phyloP scores from a whole-genome alignment of 139 green algal genomes.

The Chlamydomonas asymmetrica region DNA sequence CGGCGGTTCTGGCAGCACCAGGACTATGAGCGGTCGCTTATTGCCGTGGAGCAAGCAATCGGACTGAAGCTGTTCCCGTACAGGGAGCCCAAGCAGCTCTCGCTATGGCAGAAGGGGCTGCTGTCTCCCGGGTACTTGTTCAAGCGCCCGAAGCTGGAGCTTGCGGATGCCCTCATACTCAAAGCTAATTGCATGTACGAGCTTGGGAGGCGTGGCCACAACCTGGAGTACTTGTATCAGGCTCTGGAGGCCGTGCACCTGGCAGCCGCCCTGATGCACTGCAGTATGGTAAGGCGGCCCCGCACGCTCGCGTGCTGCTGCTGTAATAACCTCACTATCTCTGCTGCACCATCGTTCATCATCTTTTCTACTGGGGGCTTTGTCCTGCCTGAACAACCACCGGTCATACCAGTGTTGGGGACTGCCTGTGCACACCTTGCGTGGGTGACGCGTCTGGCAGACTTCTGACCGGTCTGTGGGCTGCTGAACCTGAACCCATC shows the following conservation, averaged over 20 bases:
- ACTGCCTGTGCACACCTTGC: too few relatives aligned
- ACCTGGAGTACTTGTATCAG: constrained; percentile 21
- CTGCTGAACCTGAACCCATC: too few relatives aligned
- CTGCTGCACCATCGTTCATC: not conserved
- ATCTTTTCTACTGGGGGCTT: too few relatives aligned
- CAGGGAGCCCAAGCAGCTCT: not conserved
- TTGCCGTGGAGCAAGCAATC: constrained; percentile 31
- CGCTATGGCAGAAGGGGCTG: constrained; percentile 13
- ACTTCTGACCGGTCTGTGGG: too few relatives aligned
- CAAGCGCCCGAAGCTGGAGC: constrained; percentile 32
- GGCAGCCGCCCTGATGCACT: constrained; percentile 30
- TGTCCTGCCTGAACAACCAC: too few relatives aligned
- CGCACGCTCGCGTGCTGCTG: not conserved
- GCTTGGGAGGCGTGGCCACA: constrained; percentile 10
- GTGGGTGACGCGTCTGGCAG: too few relatives aligned
- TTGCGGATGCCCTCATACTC: constrained; percentile 37
- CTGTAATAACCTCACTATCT: not conserved
- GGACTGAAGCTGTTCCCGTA: constrained; percentile 35
- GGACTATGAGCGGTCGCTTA: constrained; percentile 32
- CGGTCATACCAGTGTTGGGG: too few relatives aligned
- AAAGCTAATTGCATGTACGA: constrained; percentile 36
- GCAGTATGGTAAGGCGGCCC: constrained; percentile 18
- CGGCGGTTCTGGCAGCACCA: constrained; percentile 36
- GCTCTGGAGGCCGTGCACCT: constrained; percentile 32
- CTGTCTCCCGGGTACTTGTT: constrained; percentile 4